These are phyloP conservation scores for Castanea mollissima DNA, from an alignment of 306 rosid species.

Conservation along the genomic window DNA sequence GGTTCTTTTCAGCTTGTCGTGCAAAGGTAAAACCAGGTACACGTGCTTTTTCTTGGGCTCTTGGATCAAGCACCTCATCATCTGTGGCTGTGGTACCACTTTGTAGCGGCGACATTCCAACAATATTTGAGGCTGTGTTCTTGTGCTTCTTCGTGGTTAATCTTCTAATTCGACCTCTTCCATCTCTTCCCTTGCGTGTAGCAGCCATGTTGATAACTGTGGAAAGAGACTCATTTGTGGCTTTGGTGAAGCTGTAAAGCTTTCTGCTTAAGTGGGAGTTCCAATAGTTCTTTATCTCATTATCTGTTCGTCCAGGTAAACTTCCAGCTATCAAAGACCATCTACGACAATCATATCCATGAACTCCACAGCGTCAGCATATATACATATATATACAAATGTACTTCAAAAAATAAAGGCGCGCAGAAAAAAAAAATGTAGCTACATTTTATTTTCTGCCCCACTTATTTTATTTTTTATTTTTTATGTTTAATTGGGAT, in stretches of 20 bases:
- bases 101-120: neutral
- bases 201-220: conserved; percentile 22
- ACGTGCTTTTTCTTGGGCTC: neutral
- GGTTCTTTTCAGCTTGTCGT: conserved; percentile 24
- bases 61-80: conserved; percentile 1
- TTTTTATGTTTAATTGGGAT: no score
- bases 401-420: no score
- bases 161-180: conserved; percentile 19
- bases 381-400: neutral
- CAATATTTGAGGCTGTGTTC: neutral
- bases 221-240: conserved; percentile 29
- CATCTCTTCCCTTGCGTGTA: conserved; percentile 24
- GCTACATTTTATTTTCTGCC: no score
- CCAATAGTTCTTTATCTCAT: conserved; percentile 87
- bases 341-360: conserved; percentile 35
- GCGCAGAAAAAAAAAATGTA: no score
- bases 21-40: neutral
- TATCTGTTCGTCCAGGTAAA: conserved; percentile 82
- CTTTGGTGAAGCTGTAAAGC: conserved; percentile 53
- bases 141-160: conserved; percentile 25
- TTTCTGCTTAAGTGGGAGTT: conserved; percentile 79
- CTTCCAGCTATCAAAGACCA: conserved; percentile 85
- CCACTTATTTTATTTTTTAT: no score
- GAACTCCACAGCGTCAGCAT: no score
- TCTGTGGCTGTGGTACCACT: neutral